Evolutionary conservation across 208 protist species (phyloP).

Genomic region (Endotrypanum monterogeii): DNA sequence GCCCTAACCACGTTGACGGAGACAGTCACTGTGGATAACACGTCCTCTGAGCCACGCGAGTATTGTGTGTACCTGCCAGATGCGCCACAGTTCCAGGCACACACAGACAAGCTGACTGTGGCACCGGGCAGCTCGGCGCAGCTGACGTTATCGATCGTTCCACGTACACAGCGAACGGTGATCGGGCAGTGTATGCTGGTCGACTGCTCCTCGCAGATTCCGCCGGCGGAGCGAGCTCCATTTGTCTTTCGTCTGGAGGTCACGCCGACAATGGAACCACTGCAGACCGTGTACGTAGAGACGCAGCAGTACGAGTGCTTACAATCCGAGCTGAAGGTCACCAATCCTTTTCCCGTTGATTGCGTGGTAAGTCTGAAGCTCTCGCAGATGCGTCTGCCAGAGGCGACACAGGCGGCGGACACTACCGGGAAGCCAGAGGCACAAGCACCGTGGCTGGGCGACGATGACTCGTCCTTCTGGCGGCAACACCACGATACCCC

Average conservation of each 20-base stretch:
- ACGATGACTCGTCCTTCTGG: conserved; percentile 22
- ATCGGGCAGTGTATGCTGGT: conserved; percentile 69
- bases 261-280: conserved; percentile 68
- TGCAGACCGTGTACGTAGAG: conserved; percentile 60
- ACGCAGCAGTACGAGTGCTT: conserved; percentile 81
- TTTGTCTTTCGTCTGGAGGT: conserved; percentile 76
- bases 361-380: conserved; percentile 80
- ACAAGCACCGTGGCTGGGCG: conserved; percentile 23
- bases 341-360: conserved; percentile 79
- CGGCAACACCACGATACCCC: conserved; percentile 22
- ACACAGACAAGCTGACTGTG: conserved; percentile 59
- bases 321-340: conserved; percentile 69
- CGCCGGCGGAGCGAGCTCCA: conserved; percentile 55
- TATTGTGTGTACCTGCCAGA: conserved; percentile 80
- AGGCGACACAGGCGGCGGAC: not conserved
- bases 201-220: conserved; percentile 47
- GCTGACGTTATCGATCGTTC: conserved; percentile 63
- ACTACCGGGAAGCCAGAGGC: not conserved
- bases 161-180: conserved; percentile 70
- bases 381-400: conserved; percentile 49
- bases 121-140: conserved; percentile 42
- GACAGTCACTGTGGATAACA: conserved; percentile 84
- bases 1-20: conserved; percentile 76
- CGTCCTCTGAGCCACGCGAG: conserved; percentile 47
- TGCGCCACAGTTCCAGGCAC: conserved; percentile 57